phyloP scores from a whole-genome alignment of 75 land plant genomes.

The Pinus albicaulis region DNA sequence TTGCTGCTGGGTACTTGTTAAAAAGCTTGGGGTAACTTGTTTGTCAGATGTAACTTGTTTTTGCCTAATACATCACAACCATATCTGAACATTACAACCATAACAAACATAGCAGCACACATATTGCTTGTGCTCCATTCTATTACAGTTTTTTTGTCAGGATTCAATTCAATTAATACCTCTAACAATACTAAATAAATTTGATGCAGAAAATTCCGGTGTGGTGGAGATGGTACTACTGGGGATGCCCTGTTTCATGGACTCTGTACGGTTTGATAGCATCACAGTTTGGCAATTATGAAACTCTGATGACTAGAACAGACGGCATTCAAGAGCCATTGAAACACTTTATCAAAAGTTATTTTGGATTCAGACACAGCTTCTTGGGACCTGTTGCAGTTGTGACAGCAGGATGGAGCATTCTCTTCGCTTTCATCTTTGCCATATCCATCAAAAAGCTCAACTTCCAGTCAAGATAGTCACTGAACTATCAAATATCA shows the following conservation, averaged over 20 bases:
- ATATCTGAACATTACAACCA: too few species aligned
- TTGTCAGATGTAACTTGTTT: too few species aligned
- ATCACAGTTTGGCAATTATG: conserved; percentile 34
- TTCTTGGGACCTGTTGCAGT: conserved; percentile 24
- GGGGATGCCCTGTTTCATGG: conserved; percentile 34
- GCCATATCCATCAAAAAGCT: conserved; percentile 23
- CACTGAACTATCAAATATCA: too few species aligned
- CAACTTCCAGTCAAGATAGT: conserved; percentile 38
- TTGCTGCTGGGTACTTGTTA: too few species aligned
- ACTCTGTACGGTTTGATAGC: conserved; percentile 32
- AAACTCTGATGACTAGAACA: conserved; percentile 8
- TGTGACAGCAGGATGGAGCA: conserved; percentile 4
- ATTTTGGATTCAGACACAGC: conserved; percentile 31
- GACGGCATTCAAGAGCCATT: conserved; percentile 8
- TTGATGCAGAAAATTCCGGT: conserved; percentile 26
- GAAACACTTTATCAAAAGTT: conserved; percentile 14
- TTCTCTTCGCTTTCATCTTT: conserved; percentile 24
- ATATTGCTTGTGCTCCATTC: too few species aligned
- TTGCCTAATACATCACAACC: too few species aligned
- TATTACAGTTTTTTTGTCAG: too few species aligned
- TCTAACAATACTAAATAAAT: too few species aligned
- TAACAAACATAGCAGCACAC: too few species aligned
- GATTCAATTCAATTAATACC: too few species aligned
- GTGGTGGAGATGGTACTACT: conserved; percentile 48
- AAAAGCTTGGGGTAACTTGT: too few species aligned